Percentiles rank a stretch among this genome's conserved stretches.
Conservation (phyloP, 495 filamentous ascomycete species). For the Penicillium robsamsonii region DNA sequence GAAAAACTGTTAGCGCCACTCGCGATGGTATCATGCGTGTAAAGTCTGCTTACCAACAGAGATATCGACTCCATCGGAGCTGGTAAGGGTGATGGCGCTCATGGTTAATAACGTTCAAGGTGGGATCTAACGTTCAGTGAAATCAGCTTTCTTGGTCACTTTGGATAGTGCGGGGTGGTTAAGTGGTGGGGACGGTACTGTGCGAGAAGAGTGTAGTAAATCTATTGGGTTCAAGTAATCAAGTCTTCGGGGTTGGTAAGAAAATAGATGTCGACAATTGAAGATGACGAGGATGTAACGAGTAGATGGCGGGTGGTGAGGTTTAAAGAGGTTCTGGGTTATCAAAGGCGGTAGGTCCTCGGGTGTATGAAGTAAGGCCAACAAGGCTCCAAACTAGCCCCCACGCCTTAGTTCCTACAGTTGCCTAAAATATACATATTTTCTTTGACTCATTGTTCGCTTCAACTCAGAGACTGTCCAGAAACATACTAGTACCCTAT, state of each 20-base stretch:
- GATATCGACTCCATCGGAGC: slow-evolving; percentile 57
- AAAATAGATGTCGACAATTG: not conserved
- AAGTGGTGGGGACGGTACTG: not conserved
- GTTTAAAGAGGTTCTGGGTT: not conserved
- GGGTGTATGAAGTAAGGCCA: not conserved
- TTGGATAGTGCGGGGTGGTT: not conserved
- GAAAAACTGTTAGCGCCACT: slow-evolving; percentile 18
- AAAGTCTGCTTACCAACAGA: slow-evolving; percentile 49
- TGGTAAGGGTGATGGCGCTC: slow-evolving; percentile 49
- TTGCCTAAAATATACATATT: not conserved
- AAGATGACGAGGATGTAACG: not conserved
- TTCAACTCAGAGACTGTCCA: not conserved
- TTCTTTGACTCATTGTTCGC: not conserved
- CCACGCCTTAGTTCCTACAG: not conserved
- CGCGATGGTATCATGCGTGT: not conserved
- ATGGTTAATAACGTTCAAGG: not conserved
- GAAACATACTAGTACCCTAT: not conserved
- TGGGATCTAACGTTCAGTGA: not conserved
- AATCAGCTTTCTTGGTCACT: not conserved
- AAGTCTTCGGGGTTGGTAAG: not conserved
- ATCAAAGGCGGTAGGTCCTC: not conserved
- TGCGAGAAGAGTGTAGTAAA: not conserved
- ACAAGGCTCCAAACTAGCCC: not conserved
- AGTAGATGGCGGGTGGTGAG: not conserved
- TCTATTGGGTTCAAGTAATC: not conserved